phyloP scores from a whole-genome alignment of 2,329 filamentous ascomycete genomes.

The Diatrype stigma region DNA sequence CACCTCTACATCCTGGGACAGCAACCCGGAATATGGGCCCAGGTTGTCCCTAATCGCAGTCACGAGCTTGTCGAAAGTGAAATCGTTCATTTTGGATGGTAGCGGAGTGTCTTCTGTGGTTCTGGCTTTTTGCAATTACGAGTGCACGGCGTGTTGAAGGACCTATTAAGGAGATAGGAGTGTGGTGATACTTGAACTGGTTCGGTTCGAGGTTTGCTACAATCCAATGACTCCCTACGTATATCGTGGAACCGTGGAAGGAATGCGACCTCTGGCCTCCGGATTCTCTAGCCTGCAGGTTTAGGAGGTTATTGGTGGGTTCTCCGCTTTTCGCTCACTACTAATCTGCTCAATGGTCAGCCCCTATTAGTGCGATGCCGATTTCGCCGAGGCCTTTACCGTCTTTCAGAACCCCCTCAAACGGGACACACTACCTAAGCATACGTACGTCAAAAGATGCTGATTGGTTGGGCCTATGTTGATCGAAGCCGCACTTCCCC shows the following conservation, averaged over 20 bases:
- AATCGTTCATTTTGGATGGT: slow-evolving; percentile 27
- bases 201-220: too few relatives aligned
- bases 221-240: too few relatives aligned
- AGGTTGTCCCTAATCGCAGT: slow-evolving; percentile 68
- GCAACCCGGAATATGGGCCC: slow-evolving; percentile 76
- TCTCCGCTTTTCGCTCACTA: not conserved
- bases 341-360: not conserved
- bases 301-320: not conserved
- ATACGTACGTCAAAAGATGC: not conserved
- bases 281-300: not conserved
- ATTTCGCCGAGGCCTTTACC: slow-evolving; percentile 4
- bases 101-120: slow-evolving; percentile 1
- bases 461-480: not conserved
- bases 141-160: slow-evolving; percentile 5
- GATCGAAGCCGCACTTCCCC: not conserved
- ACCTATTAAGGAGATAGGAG: slow-evolving; percentile 1
- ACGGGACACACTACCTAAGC: not conserved
- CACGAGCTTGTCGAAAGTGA: slow-evolving; percentile 74
- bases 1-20: slow-evolving; percentile 77
- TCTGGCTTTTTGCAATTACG: slow-evolving; percentile 1
- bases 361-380: slow-evolving; percentile 10
- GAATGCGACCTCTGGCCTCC: not conserved
- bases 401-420: not conserved
- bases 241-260: not conserved
- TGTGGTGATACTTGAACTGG: too few relatives aligned